Conservation (phyloP, 192 early-diverging fungal genomes). For the Coemansia asiatica region DNA sequence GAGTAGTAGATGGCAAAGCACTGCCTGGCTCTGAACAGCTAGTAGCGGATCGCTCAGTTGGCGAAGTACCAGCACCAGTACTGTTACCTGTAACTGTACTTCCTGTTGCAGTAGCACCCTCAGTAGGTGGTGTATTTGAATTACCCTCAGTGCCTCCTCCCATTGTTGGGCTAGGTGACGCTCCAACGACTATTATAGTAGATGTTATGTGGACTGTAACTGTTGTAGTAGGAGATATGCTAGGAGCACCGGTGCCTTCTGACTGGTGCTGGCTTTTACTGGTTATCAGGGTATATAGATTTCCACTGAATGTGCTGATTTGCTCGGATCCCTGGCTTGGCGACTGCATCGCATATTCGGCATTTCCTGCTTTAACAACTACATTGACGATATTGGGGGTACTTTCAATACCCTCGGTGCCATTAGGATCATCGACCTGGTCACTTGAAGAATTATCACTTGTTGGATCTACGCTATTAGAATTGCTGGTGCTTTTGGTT, state of each 20-base stretch:
- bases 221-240: neutral
- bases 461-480: neutral
- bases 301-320: slow-evolving; percentile 26
- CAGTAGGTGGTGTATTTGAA: neutral
- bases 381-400: neutral
- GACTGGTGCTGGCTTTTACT: slow-evolving; percentile 1
- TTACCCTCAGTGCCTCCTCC: neutral
- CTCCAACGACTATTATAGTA: neutral
- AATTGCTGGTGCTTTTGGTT: neutral
- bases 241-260: neutral
- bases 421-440: neutral
- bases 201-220: slow-evolving; percentile 12
- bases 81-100: neutral
- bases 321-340: slow-evolving; percentile 11
- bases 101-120: neutral
- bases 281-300: slow-evolving; percentile 20
- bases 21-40: neutral
- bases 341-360: slow-evolving; percentile 15
- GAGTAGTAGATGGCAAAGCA: neutral
- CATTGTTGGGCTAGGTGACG: neutral
- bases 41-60: neutral
- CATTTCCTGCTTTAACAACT: neutral
- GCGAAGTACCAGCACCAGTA: neutral
- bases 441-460: no score
- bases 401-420: neutral